Base-by-base conservation (phyloP, 2,329 filamentous ascomycete species). In the Scedosporium aurantiacum region DNA sequence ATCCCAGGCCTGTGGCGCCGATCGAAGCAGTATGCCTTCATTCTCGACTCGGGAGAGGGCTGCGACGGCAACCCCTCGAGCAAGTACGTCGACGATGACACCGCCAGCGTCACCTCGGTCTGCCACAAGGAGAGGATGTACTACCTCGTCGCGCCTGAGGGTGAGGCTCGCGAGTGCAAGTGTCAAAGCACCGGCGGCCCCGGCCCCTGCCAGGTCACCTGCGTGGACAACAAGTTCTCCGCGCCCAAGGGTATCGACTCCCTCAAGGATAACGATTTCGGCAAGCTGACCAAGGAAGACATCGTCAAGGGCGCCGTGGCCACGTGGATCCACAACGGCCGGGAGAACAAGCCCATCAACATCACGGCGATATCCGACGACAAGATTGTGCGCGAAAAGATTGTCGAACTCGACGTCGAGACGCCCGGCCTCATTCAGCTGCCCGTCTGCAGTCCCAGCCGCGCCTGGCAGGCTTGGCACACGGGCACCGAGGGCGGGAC, bases 381-480 rank as follows among this genome's bases (percentile, higher is more conserved):
- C n/a, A n/a, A n/a, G n/a, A n/a, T n/a, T n/a, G n/a, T n/a, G n/a
- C n/a, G n/a, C n/a, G n/a, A n/a, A n/a, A n/a, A n/a, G n/a, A n/a
- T n/a, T n/a, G n/a, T n/a, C n/a, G n/a, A n/a, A 23, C 41, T 67
- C 68, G 45, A 41, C 68, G 7, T 2, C 14, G 7, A 18, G 5
- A 72, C 69, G 0, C 70, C 73, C 0, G 74, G 74, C 1, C 70
- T 70, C 62, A 67, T 76, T 47, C 68, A 66, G 6, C 67, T 76
- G 1, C 75, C 74, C 43, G 72, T 77, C 16, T 76, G 74, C 67
- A 70, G 67, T 59, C 63, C 70, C 32, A 67, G 71, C 7, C 63
- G 64, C 5, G 75, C 74, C 12, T 71, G 60, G 43, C 62, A 67
- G 62, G 66, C 68, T 25, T 76, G 73, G 73, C 58, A 71, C 4